Percentiles rank a stretch among this genome's conserved stretches.
These are phyloP conservation scores for Podospora australis DNA, from an alignment of 495 filamentous ascomycete species.

Conservation along the genomic window DNA sequence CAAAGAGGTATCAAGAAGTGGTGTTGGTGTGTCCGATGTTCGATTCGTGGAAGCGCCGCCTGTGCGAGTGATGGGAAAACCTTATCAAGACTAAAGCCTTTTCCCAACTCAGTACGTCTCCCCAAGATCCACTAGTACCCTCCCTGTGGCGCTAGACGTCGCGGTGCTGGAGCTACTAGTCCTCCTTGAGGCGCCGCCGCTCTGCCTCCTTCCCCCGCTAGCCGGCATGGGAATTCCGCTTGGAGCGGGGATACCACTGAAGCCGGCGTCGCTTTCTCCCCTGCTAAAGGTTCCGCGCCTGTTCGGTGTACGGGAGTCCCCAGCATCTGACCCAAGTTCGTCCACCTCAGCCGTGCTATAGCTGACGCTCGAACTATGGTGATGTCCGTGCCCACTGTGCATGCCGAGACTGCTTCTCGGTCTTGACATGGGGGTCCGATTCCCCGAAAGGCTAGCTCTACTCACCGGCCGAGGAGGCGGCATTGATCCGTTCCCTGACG, in stretches of 20 bases:
- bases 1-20: background rate
- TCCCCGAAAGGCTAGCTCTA: constrained; percentile 46
- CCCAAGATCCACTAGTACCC: constrained; percentile 40
- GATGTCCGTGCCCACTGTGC: constrained; percentile 35
- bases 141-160: constrained; percentile 1
- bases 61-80: too few relatives aligned
- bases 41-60: too few relatives aligned
- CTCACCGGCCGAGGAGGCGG: constrained; percentile 65
- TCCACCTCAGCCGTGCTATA: constrained; percentile 38
- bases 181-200: constrained; percentile 38
- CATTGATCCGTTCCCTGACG: constrained; percentile 16
- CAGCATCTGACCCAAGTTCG: constrained; percentile 30
- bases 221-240: constrained; percentile 28
- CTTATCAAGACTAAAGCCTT: background rate
- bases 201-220: constrained; percentile 31
- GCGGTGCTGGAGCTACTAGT: constrained; percentile 24
- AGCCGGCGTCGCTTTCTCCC: constrained; percentile 43
- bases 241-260: constrained; percentile 40
- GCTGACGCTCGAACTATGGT: constrained; percentile 37
- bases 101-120: constrained; percentile 45
- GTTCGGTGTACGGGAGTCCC: constrained; percentile 37
- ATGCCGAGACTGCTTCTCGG: constrained; percentile 47
- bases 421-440: constrained; percentile 58
- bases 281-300: constrained; percentile 47
- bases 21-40: too few relatives aligned